These are phyloP conservation scores for Crithidia fasciculata DNA, from an alignment of 208 protist genomes.

Conservation along the genomic window DNA sequence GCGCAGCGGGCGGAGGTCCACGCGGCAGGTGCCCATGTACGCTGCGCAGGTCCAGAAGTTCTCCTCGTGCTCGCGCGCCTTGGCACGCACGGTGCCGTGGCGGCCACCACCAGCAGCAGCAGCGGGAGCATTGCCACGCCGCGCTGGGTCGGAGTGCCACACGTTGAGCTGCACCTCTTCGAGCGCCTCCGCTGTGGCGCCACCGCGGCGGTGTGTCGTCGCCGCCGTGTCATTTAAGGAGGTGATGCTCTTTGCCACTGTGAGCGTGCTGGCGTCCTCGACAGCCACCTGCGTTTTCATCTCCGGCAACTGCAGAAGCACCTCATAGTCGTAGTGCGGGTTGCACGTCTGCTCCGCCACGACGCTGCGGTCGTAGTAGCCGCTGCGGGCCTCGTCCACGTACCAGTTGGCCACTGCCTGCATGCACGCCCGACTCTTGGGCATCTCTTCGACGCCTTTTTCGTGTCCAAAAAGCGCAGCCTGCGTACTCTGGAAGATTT, in stretches of 20 bases:
- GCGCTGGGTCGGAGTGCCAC: constrained; percentile 26
- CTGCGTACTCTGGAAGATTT: constrained; percentile 40
- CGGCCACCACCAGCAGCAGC: too few relatives aligned
- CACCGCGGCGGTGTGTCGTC: background rate
- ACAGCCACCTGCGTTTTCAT: constrained; percentile 1
- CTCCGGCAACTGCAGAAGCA: constrained; percentile 64
- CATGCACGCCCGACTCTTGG: constrained; percentile 27
- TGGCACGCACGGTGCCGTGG: background rate
- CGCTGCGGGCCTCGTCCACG: constrained; percentile 58
- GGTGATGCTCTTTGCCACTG: background rate
- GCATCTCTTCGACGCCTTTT: background rate
- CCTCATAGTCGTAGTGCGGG: constrained; percentile 79
- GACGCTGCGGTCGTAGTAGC: constrained; percentile 73
- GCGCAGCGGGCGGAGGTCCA: constrained; percentile 81
- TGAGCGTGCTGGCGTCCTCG: background rate
- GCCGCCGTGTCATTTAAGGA: background rate
- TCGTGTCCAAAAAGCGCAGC: background rate
- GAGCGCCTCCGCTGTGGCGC: constrained; percentile 17
- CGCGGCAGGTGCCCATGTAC: constrained; percentile 66
- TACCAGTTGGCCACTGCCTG: constrained; percentile 60
- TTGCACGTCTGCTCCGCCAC: constrained; percentile 50
- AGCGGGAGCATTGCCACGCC: background rate
- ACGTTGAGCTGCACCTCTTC: constrained; percentile 34
- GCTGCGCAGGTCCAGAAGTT: constrained; percentile 71
- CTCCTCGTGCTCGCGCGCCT: constrained; percentile 39